A percentile compares a stretch with the other conserved stretches of the same genome.
phyloP scores from a whole-genome alignment of 345 rosid species.

The Microcos paniculata region DNA sequence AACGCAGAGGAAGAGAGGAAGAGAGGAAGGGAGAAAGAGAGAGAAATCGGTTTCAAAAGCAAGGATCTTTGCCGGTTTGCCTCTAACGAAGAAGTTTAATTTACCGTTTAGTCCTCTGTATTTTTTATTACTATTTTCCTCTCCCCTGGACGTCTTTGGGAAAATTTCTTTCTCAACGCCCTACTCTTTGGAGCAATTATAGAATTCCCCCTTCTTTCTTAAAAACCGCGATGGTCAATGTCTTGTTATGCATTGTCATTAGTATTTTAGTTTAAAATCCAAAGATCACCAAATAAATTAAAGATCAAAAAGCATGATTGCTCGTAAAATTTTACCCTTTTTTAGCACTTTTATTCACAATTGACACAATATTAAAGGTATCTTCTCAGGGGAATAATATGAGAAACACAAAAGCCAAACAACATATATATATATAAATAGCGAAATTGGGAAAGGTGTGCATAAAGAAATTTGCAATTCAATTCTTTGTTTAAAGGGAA shows the following conservation, averaged over 20 bases:
- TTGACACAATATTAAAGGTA: too few relatives aligned
- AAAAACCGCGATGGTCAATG: not conserved
- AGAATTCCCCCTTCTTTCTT: not conserved
- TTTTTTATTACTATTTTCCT: not conserved
- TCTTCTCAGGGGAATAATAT: too few relatives aligned
- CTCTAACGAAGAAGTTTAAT: constrained; percentile 6
- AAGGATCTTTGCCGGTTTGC: not conserved
- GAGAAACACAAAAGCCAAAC: too few relatives aligned
- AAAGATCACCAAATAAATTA: too few relatives aligned
- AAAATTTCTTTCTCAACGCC: not conserved
- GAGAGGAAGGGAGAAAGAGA: too few relatives aligned
- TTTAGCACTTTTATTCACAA: too few relatives aligned
- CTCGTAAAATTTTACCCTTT: too few relatives aligned
- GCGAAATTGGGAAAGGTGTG: too few relatives aligned
- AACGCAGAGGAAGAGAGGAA: not conserved
- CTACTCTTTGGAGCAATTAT: not conserved
- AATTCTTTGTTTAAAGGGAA: too few relatives aligned
- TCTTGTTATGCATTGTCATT: not conserved
- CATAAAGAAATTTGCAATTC: too few relatives aligned
- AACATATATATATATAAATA: too few relatives aligned
- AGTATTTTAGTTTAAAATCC: not conserved
- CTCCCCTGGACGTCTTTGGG: not conserved
- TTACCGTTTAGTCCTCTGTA: not conserved
- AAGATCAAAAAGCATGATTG: too few relatives aligned
- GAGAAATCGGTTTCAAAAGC: constrained; percentile 3